Percentiles rank a stretch among this genome's conserved stretches.
Evolutionary conservation across 192 early-diverging fungal species (phyloP).

Genomic region (Coemansia sp.): DNA sequence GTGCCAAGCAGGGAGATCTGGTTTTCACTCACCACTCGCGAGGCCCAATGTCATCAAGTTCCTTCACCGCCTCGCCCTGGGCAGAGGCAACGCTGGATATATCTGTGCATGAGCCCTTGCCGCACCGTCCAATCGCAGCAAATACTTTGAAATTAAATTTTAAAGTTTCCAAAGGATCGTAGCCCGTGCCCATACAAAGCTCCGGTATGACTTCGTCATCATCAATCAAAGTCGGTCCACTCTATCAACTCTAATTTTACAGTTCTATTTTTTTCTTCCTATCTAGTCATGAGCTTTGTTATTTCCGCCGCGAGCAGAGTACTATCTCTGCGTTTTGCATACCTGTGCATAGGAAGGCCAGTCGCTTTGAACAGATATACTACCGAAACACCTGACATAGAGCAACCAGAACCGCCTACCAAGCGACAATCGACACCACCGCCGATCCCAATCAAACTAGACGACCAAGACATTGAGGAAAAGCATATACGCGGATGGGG

Average conservation of each 20-base stretch:
- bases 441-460: slow-evolving; percentile 49
- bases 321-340: background rate
- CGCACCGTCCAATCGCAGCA: too few species aligned
- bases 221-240: background rate
- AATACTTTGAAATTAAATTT: too few species aligned
- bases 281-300: background rate
- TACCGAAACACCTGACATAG: background rate
- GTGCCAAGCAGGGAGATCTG: too few species aligned
- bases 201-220: background rate
- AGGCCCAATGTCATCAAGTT: too few species aligned
- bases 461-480: slow-evolving; percentile 71
- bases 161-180: background rate
- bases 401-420: background rate
- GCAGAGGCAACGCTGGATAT: too few species aligned
- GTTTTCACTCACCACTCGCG: too few species aligned
- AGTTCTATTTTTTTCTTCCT: background rate
- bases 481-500: slow-evolving; percentile 76
- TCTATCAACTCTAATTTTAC: too few species aligned
- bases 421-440: background rate
- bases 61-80: background rate
- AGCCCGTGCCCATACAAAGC: too few species aligned
- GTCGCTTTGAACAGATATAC: background rate
- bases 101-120: too few species aligned
- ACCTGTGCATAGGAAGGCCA: background rate
- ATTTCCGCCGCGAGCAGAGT: background rate